Conservation (phyloP, 192 early-diverging fungal genomes). For the Coemansia sp. region DNA sequence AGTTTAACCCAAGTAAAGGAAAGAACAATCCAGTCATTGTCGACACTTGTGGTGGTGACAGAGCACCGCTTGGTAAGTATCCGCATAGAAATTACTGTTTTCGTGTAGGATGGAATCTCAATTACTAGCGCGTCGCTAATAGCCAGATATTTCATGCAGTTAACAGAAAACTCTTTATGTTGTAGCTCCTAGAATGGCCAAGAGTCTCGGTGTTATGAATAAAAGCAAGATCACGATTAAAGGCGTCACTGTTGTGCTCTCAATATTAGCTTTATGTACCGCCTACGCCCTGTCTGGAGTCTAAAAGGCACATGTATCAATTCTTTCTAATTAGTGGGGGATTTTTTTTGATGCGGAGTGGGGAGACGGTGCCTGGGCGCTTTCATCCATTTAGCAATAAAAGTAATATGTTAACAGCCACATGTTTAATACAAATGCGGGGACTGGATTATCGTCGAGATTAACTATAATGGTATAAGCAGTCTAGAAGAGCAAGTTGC, state of each 20-base stretch:
- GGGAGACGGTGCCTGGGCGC: not conserved
- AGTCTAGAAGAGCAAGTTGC: not conserved
- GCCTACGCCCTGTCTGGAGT: conserved; percentile 34
- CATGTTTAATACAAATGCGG: conserved; percentile 5
- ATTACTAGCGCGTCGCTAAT: not conserved
- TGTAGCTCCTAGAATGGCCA: conserved; percentile 31
- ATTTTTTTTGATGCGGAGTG: not conserved
- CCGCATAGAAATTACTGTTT: not conserved
- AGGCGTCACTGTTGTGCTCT: conserved; percentile 17
- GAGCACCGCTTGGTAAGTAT: not conserved
- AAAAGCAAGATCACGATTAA: conserved; percentile 25
- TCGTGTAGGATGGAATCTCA: not conserved
- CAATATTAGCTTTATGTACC: conserved; percentile 14
- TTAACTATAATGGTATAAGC: not conserved
- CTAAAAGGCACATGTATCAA: conserved; percentile 1
- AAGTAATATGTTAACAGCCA: not conserved
- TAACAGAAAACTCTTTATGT: not conserved
- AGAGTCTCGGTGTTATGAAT: conserved; percentile 21
- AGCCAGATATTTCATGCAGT: not conserved
- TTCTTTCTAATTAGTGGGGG: not conserved
- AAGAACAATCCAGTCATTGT: not conserved
- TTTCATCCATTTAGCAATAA: not conserved
- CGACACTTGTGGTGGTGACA: not conserved
- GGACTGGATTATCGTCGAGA: not conserved
- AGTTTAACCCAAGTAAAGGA: not conserved